phyloP scores from a whole-genome alignment of 164 flowering plant genomes.

The Nymphaea thermarum region DNA sequence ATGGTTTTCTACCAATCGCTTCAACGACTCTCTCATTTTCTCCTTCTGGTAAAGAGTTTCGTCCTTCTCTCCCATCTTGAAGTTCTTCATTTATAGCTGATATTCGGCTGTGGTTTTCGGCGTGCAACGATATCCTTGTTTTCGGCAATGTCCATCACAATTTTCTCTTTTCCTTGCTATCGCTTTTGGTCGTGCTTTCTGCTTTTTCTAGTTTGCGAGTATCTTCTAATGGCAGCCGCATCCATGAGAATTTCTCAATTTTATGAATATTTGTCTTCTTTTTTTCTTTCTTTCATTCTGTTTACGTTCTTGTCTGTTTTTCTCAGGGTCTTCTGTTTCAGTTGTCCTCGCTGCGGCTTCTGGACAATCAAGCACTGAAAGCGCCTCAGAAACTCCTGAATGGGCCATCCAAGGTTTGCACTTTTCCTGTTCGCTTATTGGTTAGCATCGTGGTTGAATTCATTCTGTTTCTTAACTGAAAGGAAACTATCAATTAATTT shows the following conservation, averaged over 20 bases:
- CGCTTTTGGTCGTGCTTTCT: too few species aligned
- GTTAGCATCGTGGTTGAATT: background rate
- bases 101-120: too few species aligned
- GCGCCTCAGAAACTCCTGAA: constrained; percentile 43
- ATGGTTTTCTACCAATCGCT: background rate
- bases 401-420: constrained; percentile 79
- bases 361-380: constrained; percentile 32
- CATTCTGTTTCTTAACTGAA: background rate
- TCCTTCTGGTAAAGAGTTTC: background rate
- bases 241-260: background rate
- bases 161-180: too few species aligned
- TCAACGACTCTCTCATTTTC: background rate
- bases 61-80: background rate
- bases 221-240: too few species aligned
- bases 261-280: background rate
- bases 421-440: background rate
- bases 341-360: background rate
- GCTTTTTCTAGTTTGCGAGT: too few species aligned
- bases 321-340: background rate
- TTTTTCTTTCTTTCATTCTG: background rate
- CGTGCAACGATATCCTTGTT: too few species aligned
- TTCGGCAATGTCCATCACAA: too few species aligned
- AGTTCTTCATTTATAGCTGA: too few species aligned
- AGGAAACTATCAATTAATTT: too few species aligned
- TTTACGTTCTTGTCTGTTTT: background rate